Evolutionary conservation across 805 yeast genomes (phyloP).

Genomic region (Lipomyces sp.): DNA sequence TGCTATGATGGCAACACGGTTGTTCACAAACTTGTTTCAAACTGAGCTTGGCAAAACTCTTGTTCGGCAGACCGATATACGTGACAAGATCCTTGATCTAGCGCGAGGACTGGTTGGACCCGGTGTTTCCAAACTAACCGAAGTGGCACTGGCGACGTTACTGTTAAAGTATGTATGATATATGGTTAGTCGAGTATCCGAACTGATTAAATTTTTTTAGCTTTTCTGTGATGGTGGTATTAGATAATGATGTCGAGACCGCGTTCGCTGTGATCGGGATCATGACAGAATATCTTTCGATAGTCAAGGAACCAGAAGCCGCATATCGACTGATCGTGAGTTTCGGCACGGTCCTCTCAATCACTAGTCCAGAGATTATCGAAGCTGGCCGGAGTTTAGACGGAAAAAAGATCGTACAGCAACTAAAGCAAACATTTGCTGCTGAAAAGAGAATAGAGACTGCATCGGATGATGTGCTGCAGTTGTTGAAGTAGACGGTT

Average conservation of each 20-base stretch:
- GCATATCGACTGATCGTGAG: slow-evolving; percentile 68
- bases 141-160: slow-evolving; percentile 36
- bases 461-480: slow-evolving; percentile 26
- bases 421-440: slow-evolving; percentile 13
- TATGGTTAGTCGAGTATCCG: slow-evolving; percentile 20
- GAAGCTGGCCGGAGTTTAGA: slow-evolving; percentile 31
- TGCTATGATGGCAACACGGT: slow-evolving; percentile 61
- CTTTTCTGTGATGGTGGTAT: slow-evolving; percentile 53
- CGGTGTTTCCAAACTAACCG: slow-evolving; percentile 17
- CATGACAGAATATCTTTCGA: slow-evolving; percentile 44
- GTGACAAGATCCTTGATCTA: slow-evolving; percentile 28
- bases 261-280: slow-evolving; percentile 42
- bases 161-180: slow-evolving; percentile 42
- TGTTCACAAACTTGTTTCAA: slow-evolving; percentile 59
- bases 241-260: slow-evolving; percentile 43
- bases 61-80: slow-evolving; percentile 23
- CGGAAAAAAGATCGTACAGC: slow-evolving; percentile 18
- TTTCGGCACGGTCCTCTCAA: slow-evolving; percentile 59
- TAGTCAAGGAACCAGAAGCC: slow-evolving; percentile 60
- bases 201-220: slow-evolving; percentile 39
- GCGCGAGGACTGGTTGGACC: slow-evolving; percentile 15
- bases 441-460: slow-evolving; percentile 19
- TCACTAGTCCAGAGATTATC: slow-evolving; percentile 16
- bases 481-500: slow-evolving; percentile 8
- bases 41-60: slow-evolving; percentile 41